Percentiles rank a stretch among this genome's conserved stretches.
Evolutionary conservation across 2,329 filamentous ascomycete species (phyloP).

Genomic region (Anthostomella pinea): DNA sequence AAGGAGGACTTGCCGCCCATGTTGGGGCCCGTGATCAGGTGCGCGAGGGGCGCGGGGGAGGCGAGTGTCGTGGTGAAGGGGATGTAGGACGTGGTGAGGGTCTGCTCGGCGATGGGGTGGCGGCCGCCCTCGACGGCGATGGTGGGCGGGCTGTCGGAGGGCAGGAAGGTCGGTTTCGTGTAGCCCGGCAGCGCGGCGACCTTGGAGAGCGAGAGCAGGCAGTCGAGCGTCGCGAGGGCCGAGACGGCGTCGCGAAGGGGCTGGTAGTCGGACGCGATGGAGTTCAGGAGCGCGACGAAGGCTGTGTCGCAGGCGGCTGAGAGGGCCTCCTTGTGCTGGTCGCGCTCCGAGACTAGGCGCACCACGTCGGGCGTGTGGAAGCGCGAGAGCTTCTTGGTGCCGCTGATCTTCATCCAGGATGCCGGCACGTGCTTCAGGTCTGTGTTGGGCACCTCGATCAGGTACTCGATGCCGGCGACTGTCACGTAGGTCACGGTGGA

Average conservation of each 20-base stretch:
- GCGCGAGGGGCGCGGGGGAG: slow-evolving; percentile 63
- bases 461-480: slow-evolving; percentile 86
- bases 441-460: slow-evolving; percentile 85
- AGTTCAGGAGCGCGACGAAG: slow-evolving; percentile 67
- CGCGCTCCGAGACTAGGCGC: slow-evolving; percentile 77
- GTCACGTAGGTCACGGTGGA: slow-evolving; percentile 73
- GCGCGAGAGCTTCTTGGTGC: slow-evolving; percentile 86
- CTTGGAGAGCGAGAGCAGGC: slow-evolving; percentile 79
- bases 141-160: slow-evolving; percentile 60
- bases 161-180: slow-evolving; percentile 66
- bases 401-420: slow-evolving; percentile 91
- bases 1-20: slow-evolving; percentile 99
- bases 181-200: slow-evolving; percentile 88
- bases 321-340: slow-evolving; percentile 91
- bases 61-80: slow-evolving; percentile 79
- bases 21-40: slow-evolving; percentile 94
- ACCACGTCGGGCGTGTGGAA: slow-evolving; percentile 94
- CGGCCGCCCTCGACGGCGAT: slow-evolving; percentile 73
- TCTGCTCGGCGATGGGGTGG: slow-evolving; percentile 94
- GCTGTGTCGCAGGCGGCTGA: slow-evolving; percentile 87
- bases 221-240: slow-evolving; percentile 83
- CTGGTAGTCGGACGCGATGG: slow-evolving; percentile 83
- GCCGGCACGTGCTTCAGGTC: slow-evolving; percentile 85
- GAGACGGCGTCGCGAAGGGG: slow-evolving; percentile 84
- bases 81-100: slow-evolving; percentile 82